Conservation (phyloP, 2,329 filamentous ascomycete species). For the Ophiostoma australiae region DNA sequence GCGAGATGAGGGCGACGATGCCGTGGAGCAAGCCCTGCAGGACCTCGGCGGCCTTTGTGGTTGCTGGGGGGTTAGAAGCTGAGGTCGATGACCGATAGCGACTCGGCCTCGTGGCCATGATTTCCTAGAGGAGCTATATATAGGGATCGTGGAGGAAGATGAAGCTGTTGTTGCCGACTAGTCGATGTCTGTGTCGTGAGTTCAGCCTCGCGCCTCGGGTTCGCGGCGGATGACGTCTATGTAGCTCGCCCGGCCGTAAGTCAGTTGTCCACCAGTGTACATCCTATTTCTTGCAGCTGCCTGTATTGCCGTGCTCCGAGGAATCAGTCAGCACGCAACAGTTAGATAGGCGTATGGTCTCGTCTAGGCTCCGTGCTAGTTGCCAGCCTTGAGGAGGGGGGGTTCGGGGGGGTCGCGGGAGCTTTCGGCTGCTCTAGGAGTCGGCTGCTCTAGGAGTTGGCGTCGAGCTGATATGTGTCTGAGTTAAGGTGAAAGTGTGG, state of each 20-base stretch:
- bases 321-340: constrained; percentile 12
- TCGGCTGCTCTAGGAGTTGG: not conserved
- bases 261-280: constrained; percentile 17
- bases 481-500: not conserved
- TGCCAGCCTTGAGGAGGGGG: not conserved
- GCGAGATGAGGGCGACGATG: constrained; percentile 38
- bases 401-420: not conserved
- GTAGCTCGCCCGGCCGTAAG: constrained; percentile 19
- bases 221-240: constrained; percentile 11
- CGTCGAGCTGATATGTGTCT: not conserved
- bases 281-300: constrained; percentile 10
- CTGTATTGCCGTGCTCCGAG: constrained; percentile 6
- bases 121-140: not conserved
- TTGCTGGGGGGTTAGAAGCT: constrained; percentile 50
- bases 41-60: constrained; percentile 57
- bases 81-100: constrained; percentile 62
- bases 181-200: not conserved
- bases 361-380: not conserved
- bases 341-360: not conserved
- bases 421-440: not conserved
- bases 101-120: constrained; percentile 42
- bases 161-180: too few species aligned
- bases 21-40: constrained; percentile 51
- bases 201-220: constrained; percentile 9
- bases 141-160: not conserved